Evolutionary conservation across 495 filamentous ascomycete genomes (phyloP).

Genomic region (Daldinia childiae): DNA sequence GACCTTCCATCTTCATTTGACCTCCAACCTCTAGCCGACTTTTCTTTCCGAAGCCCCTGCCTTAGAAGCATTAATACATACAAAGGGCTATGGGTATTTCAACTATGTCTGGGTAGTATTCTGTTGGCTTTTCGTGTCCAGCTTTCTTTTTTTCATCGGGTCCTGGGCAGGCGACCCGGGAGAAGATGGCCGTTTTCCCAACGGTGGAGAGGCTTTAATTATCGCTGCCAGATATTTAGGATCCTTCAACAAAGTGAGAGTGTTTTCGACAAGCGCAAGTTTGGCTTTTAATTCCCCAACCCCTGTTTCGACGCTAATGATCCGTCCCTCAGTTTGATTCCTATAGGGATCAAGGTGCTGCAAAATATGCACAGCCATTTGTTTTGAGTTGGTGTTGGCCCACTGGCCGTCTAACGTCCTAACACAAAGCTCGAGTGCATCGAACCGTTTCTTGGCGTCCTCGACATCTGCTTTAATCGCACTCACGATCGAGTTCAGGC

Average conservation of each 20-base stretch:
- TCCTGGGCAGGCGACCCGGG: slow-evolving; percentile 13
- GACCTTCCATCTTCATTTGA: background rate
- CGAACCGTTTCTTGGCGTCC: slow-evolving; percentile 20
- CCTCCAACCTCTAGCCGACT: background rate
- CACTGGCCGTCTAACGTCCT: slow-evolving; percentile 33
- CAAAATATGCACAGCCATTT: slow-evolving; percentile 39
- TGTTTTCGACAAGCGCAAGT: background rate
- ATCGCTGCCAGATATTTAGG: background rate
- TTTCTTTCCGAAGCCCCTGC: background rate
- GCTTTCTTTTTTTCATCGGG: slow-evolving; percentile 25
- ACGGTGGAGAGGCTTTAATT: background rate
- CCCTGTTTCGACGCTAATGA: slow-evolving; percentile 19
- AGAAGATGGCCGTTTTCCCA: slow-evolving; percentile 21
- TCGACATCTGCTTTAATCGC: slow-evolving; percentile 15
- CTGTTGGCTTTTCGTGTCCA: slow-evolving; percentile 13
- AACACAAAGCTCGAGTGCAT: slow-evolving; percentile 23
- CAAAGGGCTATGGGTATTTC: slow-evolving; percentile 18
- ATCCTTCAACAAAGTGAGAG: background rate
- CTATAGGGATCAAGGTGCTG: slow-evolving; percentile 20
- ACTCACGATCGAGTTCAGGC: background rate
- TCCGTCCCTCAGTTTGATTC: slow-evolving; percentile 22
- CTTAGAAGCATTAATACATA: background rate
- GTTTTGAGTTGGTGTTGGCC: slow-evolving; percentile 38
- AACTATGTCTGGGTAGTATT: background rate
- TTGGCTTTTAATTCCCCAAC: slow-evolving; percentile 14